phyloP scores from a whole-genome alignment of 2,329 filamentous ascomycete genomes.

The Cordyceps militaris region DNA sequence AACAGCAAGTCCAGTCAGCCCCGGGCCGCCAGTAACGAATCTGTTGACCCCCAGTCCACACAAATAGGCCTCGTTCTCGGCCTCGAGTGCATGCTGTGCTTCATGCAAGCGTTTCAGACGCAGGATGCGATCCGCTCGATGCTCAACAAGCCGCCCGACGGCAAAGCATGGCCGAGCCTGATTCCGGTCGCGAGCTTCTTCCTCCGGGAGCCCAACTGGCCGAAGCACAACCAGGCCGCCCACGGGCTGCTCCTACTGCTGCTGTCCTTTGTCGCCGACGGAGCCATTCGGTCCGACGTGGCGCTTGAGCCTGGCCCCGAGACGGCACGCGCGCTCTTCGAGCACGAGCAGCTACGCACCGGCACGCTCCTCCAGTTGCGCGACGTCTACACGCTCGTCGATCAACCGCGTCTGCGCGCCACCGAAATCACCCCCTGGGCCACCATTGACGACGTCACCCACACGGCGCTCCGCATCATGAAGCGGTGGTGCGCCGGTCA shows the following conservation, averaged over 20 bases:
- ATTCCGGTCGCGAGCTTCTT: constrained; percentile 37
- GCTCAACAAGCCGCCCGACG: constrained; percentile 36
- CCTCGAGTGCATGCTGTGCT: constrained; percentile 45
- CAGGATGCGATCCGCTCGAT: constrained; percentile 34
- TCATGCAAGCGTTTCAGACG: constrained; percentile 47
- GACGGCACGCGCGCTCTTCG: constrained; percentile 18
- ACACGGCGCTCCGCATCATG: constrained; percentile 32
- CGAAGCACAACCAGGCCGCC: constrained; percentile 30
- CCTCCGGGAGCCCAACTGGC: constrained; percentile 32
- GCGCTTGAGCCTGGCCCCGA: constrained; percentile 15
- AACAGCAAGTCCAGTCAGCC: constrained; percentile 17
- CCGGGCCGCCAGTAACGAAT: constrained; percentile 17
- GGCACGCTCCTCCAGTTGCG: constrained; percentile 24
- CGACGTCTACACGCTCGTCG: constrained; percentile 26
- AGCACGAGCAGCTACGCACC: constrained; percentile 22
- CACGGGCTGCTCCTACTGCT: constrained; percentile 37
- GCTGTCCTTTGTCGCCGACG: constrained; percentile 37
- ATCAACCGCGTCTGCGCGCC: constrained; percentile 24
- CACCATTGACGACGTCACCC: constrained; percentile 37
- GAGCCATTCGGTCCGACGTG: constrained; percentile 33
- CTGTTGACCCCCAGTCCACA: constrained; percentile 31
- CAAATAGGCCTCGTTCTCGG: constrained; percentile 37
- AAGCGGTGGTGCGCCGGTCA: constrained; percentile 38
- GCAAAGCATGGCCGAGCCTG: constrained; percentile 35
- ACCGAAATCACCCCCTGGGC: constrained; percentile 35